Conservation (phyloP, 2,329 filamentous ascomycete genomes). For the Byssothecium circinans region DNA sequence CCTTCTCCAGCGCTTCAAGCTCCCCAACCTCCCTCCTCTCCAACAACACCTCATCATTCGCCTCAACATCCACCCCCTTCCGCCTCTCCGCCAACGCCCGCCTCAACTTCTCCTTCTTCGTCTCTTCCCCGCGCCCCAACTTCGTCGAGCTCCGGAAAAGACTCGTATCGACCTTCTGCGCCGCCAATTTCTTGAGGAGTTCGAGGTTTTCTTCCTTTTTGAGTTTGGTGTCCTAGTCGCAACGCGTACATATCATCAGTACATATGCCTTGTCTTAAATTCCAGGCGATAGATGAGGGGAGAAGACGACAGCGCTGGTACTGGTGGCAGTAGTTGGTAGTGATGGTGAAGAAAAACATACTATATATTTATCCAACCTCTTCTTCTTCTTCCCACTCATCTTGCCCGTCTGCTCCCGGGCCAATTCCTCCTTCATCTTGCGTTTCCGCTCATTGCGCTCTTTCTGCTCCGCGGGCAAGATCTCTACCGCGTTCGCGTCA, state of each 20-base stretch:
- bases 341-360: constrained; percentile 37
- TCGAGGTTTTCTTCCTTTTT: constrained; percentile 89
- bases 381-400: constrained; percentile 68
- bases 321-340: neutral
- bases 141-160: constrained; percentile 76
- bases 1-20: constrained; percentile 1
- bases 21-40: constrained; percentile 37
- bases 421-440: constrained; percentile 57
- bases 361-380: constrained; percentile 69
- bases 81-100: constrained; percentile 65
- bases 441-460: constrained; percentile 58
- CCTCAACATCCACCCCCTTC: constrained; percentile 62
- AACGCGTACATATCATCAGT: neutral
- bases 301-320: no score
- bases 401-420: constrained; percentile 55
- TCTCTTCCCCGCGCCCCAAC: constrained; percentile 69
- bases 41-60: constrained; percentile 60
- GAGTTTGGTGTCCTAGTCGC: constrained; percentile 83
- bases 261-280: neutral
- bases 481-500: constrained; percentile 58
- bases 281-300: no score
- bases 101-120: constrained; percentile 68
- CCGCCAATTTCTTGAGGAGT: constrained; percentile 79
- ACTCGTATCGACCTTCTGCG: constrained; percentile 78
- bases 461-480: constrained; percentile 52